Conservation (phyloP, 2,329 filamentous ascomycete species). For the Cordyceps pruinosa region DNA sequence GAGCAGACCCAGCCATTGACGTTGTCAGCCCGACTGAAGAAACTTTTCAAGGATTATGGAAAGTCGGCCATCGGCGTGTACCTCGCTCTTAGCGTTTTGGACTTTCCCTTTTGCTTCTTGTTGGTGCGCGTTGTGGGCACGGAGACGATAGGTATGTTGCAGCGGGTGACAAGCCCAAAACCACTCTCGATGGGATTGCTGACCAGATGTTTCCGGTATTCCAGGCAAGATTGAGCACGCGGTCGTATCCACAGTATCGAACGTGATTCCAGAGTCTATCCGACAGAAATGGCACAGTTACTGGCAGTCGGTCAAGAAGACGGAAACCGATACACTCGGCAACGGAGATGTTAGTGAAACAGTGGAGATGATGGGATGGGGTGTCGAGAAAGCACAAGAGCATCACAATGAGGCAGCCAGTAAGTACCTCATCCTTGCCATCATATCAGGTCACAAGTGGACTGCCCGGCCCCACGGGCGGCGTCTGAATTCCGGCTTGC, state of each 20-base stretch:
- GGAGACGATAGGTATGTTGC: conserved; percentile 66
- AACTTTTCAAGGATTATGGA: conserved; percentile 85
- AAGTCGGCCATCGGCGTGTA: conserved; percentile 94
- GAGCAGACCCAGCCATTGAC: conserved; percentile 32
- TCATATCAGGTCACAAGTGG: not conserved
- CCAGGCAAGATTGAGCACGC: conserved; percentile 57
- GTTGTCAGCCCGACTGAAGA: conserved; percentile 67
- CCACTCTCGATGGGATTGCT: not conserved
- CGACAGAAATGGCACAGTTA: conserved; percentile 47
- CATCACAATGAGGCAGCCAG: conserved; percentile 62
- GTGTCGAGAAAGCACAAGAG: conserved; percentile 56
- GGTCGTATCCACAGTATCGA: conserved; percentile 54
- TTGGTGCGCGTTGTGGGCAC: conserved; percentile 77
- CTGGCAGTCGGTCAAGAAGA: conserved; percentile 40
- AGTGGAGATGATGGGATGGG: conserved; percentile 49
- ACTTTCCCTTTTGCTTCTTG: conserved; percentile 93
- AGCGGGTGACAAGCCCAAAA: not conserved
- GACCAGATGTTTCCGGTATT: not conserved
- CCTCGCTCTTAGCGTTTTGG: conserved; percentile 69
- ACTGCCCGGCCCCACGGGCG: not conserved
- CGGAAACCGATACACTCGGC: conserved; percentile 36
- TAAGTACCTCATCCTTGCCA: conserved; percentile 42
- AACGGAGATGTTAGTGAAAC: conserved; percentile 38
- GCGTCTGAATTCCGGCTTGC: not conserved
- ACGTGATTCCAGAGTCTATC: conserved; percentile 52